Conservation (phyloP, 306 rosid species). For the Castanopsis chinensis region DNA sequence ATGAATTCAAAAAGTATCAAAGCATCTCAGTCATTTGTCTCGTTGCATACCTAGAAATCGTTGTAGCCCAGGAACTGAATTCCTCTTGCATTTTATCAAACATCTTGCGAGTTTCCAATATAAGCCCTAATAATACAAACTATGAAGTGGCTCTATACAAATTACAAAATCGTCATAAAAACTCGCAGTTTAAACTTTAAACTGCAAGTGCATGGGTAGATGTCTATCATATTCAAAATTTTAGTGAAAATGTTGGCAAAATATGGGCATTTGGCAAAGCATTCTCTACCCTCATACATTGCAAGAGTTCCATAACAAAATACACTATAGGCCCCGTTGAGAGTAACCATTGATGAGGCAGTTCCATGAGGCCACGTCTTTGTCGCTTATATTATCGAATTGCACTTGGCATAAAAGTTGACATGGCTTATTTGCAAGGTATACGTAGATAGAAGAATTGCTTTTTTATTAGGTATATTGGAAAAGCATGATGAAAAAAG, state of each 20-base stretch:
- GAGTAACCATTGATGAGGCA: not conserved
- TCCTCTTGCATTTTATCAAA: constrained; percentile 70
- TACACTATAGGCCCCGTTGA: not conserved
- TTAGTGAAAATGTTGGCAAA: constrained; percentile 58
- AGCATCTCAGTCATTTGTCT: constrained; percentile 42
- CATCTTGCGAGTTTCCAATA: constrained; percentile 58
- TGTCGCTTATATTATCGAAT: not conserved
- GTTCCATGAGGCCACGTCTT: not conserved
- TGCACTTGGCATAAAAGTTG: constrained; percentile 61
- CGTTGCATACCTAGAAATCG: constrained; percentile 71
- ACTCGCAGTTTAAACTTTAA: constrained; percentile 45
- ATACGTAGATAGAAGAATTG: constrained; percentile 24
- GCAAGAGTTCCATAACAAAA: constrained; percentile 48
- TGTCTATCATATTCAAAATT: constrained; percentile 34
- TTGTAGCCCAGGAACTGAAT: constrained; percentile 68
- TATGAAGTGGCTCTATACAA: constrained; percentile 62
- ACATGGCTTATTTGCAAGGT: constrained; percentile 55
- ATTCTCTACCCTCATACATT: constrained; percentile 39
- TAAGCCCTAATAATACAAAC: constrained; percentile 52
- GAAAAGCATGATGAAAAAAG: constrained; percentile 32
- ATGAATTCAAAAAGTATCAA: constrained; percentile 38
- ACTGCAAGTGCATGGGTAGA: constrained; percentile 46
- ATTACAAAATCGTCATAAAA: constrained; percentile 59
- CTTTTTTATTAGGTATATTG: constrained; percentile 39
- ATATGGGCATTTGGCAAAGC: constrained; percentile 55